These are phyloP conservation scores for Crucihimalaya himalaica DNA, from an alignment of 345 rosid genomes.

Conservation along the genomic window DNA sequence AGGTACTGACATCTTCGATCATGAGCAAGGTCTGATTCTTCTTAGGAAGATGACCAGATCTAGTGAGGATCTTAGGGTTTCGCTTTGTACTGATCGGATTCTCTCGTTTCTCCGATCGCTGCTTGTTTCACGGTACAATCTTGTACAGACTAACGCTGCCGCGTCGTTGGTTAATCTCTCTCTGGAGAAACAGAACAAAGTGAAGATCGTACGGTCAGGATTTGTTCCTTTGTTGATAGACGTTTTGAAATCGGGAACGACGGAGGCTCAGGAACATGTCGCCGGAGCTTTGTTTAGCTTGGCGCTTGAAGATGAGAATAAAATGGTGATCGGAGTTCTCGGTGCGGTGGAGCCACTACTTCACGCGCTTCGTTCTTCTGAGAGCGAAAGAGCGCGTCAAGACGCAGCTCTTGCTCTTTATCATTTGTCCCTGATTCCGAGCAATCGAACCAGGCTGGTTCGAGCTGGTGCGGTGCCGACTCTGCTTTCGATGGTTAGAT, in stretches of 20 bases:
- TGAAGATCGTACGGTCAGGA: slow-evolving; percentile 74
- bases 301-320: slow-evolving; percentile 79
- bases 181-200: slow-evolving; percentile 68
- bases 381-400: slow-evolving; percentile 60
- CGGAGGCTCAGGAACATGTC: slow-evolving; percentile 82
- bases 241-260: slow-evolving; percentile 68
- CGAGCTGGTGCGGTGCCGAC: slow-evolving; percentile 64
- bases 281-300: slow-evolving; percentile 82
- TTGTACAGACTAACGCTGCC: slow-evolving; percentile 70
- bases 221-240: slow-evolving; percentile 66
- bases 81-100: slow-evolving; percentile 58
- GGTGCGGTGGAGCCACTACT: slow-evolving; percentile 85
- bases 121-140: slow-evolving; percentile 58
- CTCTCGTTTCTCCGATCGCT: slow-evolving; percentile 58
- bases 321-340: slow-evolving; percentile 82
- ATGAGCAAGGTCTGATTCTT: slow-evolving; percentile 61
- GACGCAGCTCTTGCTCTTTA: slow-evolving; percentile 82
- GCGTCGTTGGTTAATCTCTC: slow-evolving; percentile 87
- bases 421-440: slow-evolving; percentile 68
- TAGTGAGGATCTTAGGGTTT: slow-evolving; percentile 48
- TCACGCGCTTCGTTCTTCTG: slow-evolving; percentile 61
- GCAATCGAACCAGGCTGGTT: slow-evolving; percentile 63
- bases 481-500: slow-evolving; percentile 60
- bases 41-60: slow-evolving; percentile 67
- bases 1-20: slow-evolving; percentile 54